Conservation (phyloP, 1,284 basidiomycete species). For the Heterobasidion occidentale region DNA sequence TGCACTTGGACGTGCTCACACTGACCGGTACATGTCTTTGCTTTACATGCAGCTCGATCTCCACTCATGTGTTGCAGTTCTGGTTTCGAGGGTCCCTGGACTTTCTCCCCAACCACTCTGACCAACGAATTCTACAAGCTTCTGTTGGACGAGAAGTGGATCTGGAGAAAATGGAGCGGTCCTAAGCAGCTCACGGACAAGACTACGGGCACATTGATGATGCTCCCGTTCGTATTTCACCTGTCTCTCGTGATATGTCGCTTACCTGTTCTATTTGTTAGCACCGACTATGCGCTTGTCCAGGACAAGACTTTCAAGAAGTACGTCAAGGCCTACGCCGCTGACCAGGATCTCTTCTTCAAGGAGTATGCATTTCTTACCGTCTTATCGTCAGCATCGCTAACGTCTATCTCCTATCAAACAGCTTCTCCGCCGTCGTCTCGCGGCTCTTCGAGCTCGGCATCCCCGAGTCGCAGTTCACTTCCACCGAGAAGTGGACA, state of each 20-base stretch:
- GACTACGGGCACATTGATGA: conserved; percentile 87
- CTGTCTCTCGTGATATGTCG: not conserved
- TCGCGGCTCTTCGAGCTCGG: conserved; percentile 82
- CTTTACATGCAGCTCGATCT: not conserved
- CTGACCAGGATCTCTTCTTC: conserved; percentile 81
- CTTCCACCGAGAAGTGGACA: conserved; percentile 60
- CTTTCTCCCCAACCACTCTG: conserved; percentile 81
- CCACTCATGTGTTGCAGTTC: conserved; percentile 38
- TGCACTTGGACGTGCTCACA: conserved; percentile 91
- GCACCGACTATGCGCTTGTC: conserved; percentile 77
- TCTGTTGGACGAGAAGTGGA: conserved; percentile 85
- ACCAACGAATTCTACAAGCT: conserved; percentile 91
- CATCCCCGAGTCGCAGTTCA: conserved; percentile 75
- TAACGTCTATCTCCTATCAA: not conserved
- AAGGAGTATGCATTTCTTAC: conserved; percentile 51
- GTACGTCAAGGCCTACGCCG: conserved; percentile 77
- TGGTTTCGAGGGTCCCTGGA: conserved; percentile 89
- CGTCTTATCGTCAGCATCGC: not conserved
- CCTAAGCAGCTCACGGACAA: conserved; percentile 95
- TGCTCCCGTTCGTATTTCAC: conserved; percentile 69
- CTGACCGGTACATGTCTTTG: conserved; percentile 41
- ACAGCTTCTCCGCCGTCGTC: conserved; percentile 75
- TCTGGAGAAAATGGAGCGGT: conserved; percentile 85
- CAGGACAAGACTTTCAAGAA: conserved; percentile 90
- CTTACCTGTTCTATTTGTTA: conserved; percentile 16